These are phyloP conservation scores for Cyamopsis tetragonoloba DNA, from an alignment of 306 rosid species.

Conservation along the genomic window DNA sequence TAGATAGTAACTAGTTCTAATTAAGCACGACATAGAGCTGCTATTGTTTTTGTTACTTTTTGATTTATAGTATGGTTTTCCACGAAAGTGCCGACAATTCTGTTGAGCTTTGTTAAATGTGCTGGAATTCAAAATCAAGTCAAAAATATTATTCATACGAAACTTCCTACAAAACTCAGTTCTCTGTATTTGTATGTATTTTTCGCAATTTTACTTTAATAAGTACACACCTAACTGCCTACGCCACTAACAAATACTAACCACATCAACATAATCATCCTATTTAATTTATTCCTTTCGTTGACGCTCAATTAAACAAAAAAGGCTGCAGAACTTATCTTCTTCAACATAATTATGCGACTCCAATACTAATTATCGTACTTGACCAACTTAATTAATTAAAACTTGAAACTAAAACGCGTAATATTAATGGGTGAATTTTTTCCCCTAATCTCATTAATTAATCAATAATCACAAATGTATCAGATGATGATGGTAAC, in stretches of 20 bases:
- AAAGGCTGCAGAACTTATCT: neutral
- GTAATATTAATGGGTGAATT: neutral
- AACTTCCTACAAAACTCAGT: neutral
- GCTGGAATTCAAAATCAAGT: neutral
- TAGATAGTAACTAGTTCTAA: neutral
- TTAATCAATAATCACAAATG: too few species aligned
- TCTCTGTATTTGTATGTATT: neutral
- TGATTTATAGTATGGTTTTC: neutral
- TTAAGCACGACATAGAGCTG: neutral
- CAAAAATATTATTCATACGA: neutral
- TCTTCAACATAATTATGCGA: neutral
- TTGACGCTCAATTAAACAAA: neutral
- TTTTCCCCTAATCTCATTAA: too few species aligned
- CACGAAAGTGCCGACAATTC: conserved; percentile 5
- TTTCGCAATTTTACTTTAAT: neutral
- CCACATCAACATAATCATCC: neutral
- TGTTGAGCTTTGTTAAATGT: neutral
- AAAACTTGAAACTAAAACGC: neutral
- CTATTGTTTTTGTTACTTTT: neutral
- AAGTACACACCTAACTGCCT: neutral
- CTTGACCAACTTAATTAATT: neutral
- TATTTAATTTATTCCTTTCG: neutral
- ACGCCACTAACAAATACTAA: neutral
- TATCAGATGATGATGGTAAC: too few species aligned
- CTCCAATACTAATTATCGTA: neutral